Evolutionary conservation across 139 green algal species (phyloP), one percentile per base, ranked within the genome.

Genomic region (Micractinium sp.): DNA sequence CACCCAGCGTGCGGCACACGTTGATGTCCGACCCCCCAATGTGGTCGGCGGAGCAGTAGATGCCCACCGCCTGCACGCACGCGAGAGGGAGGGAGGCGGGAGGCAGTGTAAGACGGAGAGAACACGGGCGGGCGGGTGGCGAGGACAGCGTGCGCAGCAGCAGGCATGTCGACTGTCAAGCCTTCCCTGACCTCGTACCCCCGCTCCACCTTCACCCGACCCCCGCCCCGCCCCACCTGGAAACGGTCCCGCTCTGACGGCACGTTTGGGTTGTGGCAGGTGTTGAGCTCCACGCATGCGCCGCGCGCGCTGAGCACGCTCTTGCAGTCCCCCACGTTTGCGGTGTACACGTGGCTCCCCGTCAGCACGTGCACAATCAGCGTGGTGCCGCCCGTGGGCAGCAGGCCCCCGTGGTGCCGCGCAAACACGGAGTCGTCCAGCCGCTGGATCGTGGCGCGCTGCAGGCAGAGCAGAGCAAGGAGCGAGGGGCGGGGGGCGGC

Each of bases 281-380:
- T 88, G 69, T 88, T 90, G 53, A 93, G 88, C 75, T 82, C 88
- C 60, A 75, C 38, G 39, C 87, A 85, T 19, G 88, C 90, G 33
- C 88, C 88, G 35, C 88, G 76, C 22, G 35, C 33, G 69, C 83
- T 89, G 27, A 93, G 78, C 41, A 93, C 67, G 35, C 63, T 87
- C 39, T 91, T 91, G 67, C 90, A 93, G 71, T 93, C 90, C 9
- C 90, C 90, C 61, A 93, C 88, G 31, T 91, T 92, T 25, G 88
- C 88, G 3, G 88, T 91, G 76, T 82, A 91, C 2, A 93, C 33
- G 36, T 75, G 33, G 2, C 36, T 78, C 25, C 14, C 36, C 1
- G 82, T 77, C 27, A 93, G 75, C 60, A 85, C 69, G 74, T 85
- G 76, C 61, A 91, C 79, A 2, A 93, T 78, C 2, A 91, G 77